phyloP scores from a whole-genome alignment of 495 filamentous ascomycete species.

The Neurospora sp. region DNA sequence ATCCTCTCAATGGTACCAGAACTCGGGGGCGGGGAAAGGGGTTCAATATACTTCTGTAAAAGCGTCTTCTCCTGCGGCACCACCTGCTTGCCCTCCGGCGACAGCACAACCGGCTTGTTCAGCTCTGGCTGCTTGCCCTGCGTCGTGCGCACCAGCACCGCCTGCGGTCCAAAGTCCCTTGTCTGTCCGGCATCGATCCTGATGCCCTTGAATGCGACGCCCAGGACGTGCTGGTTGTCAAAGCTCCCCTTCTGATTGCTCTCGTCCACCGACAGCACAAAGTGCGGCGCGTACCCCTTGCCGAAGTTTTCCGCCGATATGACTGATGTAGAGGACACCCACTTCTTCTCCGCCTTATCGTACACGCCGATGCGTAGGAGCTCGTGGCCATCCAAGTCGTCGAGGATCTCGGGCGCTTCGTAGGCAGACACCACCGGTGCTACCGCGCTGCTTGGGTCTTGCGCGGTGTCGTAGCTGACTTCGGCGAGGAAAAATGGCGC shows the following conservation, averaged over 20 bases:
- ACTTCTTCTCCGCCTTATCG: slow-evolving; percentile 24
- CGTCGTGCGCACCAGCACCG: slow-evolving; percentile 34
- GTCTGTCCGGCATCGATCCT: slow-evolving; percentile 45
- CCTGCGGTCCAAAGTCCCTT: slow-evolving; percentile 46
- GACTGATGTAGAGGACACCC: slow-evolving; percentile 39
- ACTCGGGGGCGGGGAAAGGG: slow-evolving; percentile 9
- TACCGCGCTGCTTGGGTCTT: slow-evolving; percentile 1
- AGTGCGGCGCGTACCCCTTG: slow-evolving; percentile 42
- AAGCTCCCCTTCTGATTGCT: slow-evolving; percentile 12
- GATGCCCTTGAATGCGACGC: slow-evolving; percentile 31
- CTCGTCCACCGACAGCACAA: slow-evolving; percentile 34
- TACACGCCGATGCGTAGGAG: slow-evolving; percentile 42
- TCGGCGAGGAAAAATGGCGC: slow-evolving; percentile 35
- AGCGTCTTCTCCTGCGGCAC: slow-evolving; percentile 55
- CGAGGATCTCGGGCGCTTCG: slow-evolving; percentile 36
- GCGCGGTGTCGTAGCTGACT: slow-evolving; percentile 31
- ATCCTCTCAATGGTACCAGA: slow-evolving; percentile 9
- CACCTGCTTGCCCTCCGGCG: slow-evolving; percentile 47
- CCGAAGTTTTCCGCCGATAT: slow-evolving; percentile 38
- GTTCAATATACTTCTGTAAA: slow-evolving; percentile 53
- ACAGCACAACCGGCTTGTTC: slow-evolving; percentile 57
- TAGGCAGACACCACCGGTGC: slow-evolving; percentile 31
- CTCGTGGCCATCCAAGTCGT: slow-evolving; percentile 8
- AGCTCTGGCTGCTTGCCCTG: slow-evolving; percentile 45
- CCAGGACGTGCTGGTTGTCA: slow-evolving; percentile 20